Percentiles rank a stretch among this genome's conserved stretches.
phyloP scores from a whole-genome alignment of 2,329 filamentous ascomycete species.

The Aureobasidium uvarum region DNA sequence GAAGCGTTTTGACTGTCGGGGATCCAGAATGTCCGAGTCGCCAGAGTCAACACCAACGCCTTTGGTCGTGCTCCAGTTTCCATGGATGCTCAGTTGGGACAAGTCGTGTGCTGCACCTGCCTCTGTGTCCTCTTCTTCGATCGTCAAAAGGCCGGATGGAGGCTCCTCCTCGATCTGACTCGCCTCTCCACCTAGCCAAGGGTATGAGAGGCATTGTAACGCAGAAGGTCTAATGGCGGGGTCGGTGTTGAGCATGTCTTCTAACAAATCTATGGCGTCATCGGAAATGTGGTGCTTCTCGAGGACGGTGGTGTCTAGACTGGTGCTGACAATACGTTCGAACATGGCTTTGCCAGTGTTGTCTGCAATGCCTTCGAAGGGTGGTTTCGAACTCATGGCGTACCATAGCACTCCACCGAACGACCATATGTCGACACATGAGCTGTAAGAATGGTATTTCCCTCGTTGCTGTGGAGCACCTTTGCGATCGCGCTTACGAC shows the following conservation, averaged over 20 bases:
- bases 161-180: slow-evolving; percentile 36
- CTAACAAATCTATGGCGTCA: slow-evolving; percentile 69
- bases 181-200: slow-evolving; percentile 65
- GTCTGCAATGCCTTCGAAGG: slow-evolving; percentile 75
- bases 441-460: slow-evolving; percentile 69
- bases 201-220: slow-evolving; percentile 64
- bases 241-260: slow-evolving; percentile 75
- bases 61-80: slow-evolving; percentile 29
- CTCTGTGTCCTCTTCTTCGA: slow-evolving; percentile 62
- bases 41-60: slow-evolving; percentile 39
- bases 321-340: slow-evolving; percentile 77
- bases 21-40: slow-evolving; percentile 42
- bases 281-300: slow-evolving; percentile 59
- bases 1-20: slow-evolving; percentile 47
- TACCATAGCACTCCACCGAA: slow-evolving; percentile 90
- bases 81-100: slow-evolving; percentile 62
- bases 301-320: slow-evolving; percentile 66
- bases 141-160: slow-evolving; percentile 40
- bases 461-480: slow-evolving; percentile 41
- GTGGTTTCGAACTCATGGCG: slow-evolving; percentile 72
- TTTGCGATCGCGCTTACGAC: slow-evolving; percentile 57
- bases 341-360: slow-evolving; percentile 77
- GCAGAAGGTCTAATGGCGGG: slow-evolving; percentile 76
- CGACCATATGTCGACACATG: slow-evolving; percentile 95
- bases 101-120: slow-evolving; percentile 54